A percentile compares a stretch with the other conserved stretches of the same genome.
These are phyloP conservation scores for Colletotrichum coccodes DNA, from an alignment of 2,329 filamentous ascomycete species.

Conservation along the genomic window DNA sequence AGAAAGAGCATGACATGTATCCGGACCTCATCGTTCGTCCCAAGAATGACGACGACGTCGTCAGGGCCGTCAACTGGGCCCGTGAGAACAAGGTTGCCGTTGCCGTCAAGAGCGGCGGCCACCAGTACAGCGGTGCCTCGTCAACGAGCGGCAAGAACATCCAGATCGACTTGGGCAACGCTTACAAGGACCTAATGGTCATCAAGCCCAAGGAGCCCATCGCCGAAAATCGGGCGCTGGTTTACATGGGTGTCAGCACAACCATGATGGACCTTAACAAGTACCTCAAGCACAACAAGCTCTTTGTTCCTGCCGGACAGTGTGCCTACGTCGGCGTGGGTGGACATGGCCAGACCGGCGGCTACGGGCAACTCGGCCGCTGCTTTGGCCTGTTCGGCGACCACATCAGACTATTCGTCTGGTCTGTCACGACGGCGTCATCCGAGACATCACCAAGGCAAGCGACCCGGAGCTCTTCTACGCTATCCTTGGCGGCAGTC, in stretches of 20 bases:
- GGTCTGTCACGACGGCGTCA: slow-evolving; percentile 56
- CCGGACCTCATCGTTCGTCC: slow-evolving; percentile 57
- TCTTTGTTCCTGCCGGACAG: slow-evolving; percentile 58
- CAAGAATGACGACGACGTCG: slow-evolving; percentile 53
- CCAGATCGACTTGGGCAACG: slow-evolving; percentile 54
- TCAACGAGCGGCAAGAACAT: slow-evolving; percentile 56
- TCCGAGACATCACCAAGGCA: slow-evolving; percentile 56
- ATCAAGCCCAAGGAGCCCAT: slow-evolving; percentile 42
- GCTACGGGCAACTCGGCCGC: slow-evolving; percentile 57
- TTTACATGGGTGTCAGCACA: slow-evolving; percentile 53
- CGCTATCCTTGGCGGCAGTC: slow-evolving; percentile 67
- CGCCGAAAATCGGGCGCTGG: slow-evolving; percentile 46
- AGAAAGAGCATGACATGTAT: slow-evolving; percentile 52
- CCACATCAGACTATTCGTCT: slow-evolving; percentile 58
- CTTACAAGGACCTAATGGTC: slow-evolving; percentile 47
- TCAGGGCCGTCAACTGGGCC: slow-evolving; percentile 51
- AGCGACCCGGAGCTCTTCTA: slow-evolving; percentile 68
- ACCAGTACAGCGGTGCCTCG: slow-evolving; percentile 61
- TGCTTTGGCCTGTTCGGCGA: slow-evolving; percentile 65
- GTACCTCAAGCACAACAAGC: slow-evolving; percentile 49
- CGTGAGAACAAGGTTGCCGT: slow-evolving; percentile 51
- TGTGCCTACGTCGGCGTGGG: slow-evolving; percentile 57
- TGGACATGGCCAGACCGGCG: slow-evolving; percentile 59
- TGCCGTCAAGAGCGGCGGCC: slow-evolving; percentile 57
- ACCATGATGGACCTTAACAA: slow-evolving; percentile 53